Evolutionary conservation across 1,284 basidiomycete genomes (phyloP), one percentile per base, ranked within the genome.

Genomic region (Entoloma clypeatum): DNA sequence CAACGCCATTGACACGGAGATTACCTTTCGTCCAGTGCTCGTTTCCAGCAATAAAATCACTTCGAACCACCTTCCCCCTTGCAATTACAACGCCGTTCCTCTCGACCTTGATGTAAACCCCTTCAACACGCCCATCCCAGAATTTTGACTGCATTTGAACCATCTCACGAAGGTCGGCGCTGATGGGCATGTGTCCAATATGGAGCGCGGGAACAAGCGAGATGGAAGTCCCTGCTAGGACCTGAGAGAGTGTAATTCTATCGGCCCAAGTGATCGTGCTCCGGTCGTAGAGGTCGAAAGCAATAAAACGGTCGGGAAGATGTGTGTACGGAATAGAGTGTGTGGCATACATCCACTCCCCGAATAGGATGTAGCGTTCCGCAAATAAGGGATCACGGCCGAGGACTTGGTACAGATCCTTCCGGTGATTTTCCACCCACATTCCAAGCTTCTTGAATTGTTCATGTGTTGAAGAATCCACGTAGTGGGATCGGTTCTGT

Each of bases 401-500:
- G 1, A 81, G 63, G 2, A 81, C 47, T 4, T 48, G 47, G 35
- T 61, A 56, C 22, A 82, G 51, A 10, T 67, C 74, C 11, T 63
- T 62, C 2, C 65, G 58, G 50, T 78, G 75, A 27, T 53, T 41
- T 14, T 74, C 71, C 13, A 79, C 45, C 77, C 78, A 82, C 5
- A 55, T 19, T 11, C 65, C 73, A 10, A 82, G 69, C 52, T 70
- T 71, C 50, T 71, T 74, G 65, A 81, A 82, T 55, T 81, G 78
- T 43, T 66, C 73, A 52, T 80, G 77, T 14, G 69, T 66, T 3
- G 64, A 57, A 2, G 74, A 63, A 50, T 70, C 71, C 26, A 81
- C 68, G 50, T 72, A 79, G 58, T 81, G 79, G 16, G 77, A 77
- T n/a, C 79, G 70, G 53, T 82, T 82, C 57, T 82, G 79, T 1